Evolutionary conservation across 805 yeast species (phyloP).

Genomic region (Sungouiozyma ichnusensis): DNA sequence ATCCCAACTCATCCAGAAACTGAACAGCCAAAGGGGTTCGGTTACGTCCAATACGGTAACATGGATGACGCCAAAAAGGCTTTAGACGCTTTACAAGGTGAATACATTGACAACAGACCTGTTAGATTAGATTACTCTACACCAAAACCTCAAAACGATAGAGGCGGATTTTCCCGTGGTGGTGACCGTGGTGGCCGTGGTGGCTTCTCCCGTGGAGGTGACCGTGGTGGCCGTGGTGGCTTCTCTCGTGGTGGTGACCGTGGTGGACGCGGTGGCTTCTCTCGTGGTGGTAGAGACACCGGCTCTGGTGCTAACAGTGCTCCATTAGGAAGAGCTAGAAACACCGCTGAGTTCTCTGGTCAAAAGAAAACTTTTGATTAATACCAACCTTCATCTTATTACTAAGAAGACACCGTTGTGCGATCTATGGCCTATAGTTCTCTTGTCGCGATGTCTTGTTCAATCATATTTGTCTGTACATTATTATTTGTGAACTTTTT

Average conservation of each 20-base stretch:
- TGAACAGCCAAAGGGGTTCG: conserved; percentile 98
- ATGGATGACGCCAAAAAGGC: conserved; percentile 89
- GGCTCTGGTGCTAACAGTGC: conserved; percentile 54
- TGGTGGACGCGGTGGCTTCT: conserved; percentile 30
- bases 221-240: conserved; percentile 31
- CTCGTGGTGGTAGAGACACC: conserved; percentile 26
- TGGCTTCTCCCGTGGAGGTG: conserved; percentile 35
- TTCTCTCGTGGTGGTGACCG: conserved; percentile 33
- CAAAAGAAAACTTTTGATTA: conserved; percentile 74
- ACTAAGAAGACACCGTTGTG: background rate
- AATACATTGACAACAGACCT: conserved; percentile 81
- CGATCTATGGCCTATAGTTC: conserved; percentile 1
- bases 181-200: conserved; percentile 24
- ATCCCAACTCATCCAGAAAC: conserved; percentile 98
- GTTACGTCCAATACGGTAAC: conserved; percentile 84
- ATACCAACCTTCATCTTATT: no score
- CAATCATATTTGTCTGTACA: background rate
- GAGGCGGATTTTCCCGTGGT: conserved; percentile 32
- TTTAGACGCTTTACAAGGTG: conserved; percentile 77
- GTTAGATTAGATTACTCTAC: conserved; percentile 91
- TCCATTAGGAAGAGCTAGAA: conserved; percentile 36
- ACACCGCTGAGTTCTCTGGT: conserved; percentile 65
- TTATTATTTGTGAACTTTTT: background rate
- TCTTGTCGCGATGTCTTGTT: conserved; percentile 1
- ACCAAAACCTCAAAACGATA: conserved; percentile 58